phyloP scores from a whole-genome alignment of 164 flowering plant genomes.

The Tetrastigma voinierianum region DNA sequence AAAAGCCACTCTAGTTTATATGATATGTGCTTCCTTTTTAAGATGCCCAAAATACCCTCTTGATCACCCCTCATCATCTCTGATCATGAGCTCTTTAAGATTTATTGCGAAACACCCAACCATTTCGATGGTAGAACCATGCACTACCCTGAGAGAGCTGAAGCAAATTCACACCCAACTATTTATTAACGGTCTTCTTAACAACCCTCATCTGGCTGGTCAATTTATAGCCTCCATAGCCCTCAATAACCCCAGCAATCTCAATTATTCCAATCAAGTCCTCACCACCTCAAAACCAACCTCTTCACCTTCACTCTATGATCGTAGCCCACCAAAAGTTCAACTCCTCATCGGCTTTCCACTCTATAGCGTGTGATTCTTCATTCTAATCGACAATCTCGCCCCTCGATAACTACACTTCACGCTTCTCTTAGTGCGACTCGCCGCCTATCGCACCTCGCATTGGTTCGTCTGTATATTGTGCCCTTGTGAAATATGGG shows the following conservation, averaged over 20 bases:
- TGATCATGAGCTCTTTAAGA: conserved; percentile 23
- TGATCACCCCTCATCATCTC: neutral
- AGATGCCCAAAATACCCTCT: too few species aligned
- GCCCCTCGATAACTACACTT: too few species aligned
- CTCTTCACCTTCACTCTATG: conserved; percentile 48
- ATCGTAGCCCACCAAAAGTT: too few species aligned
- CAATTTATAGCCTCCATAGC: conserved; percentile 40
- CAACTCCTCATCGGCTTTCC: too few species aligned
- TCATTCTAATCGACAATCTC: too few species aligned
- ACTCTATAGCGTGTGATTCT: too few species aligned
- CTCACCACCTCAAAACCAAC: conserved; percentile 34
- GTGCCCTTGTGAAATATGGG: conserved; percentile 28
- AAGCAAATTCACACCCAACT: conserved; percentile 50
- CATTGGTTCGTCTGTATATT: conserved; percentile 36
- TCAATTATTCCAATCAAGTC: conserved; percentile 35
- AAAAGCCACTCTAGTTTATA: too few species aligned
- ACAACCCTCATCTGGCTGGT: too few species aligned
- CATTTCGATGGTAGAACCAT: conserved; percentile 26
- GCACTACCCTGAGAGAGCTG: conserved; percentile 32
- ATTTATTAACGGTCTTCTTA: conserved; percentile 27
- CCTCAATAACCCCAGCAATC: conserved; percentile 23
- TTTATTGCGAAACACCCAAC: conserved; percentile 30
- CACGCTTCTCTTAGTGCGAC: conserved; percentile 54
- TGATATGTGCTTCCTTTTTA: too few species aligned
- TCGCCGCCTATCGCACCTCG: conserved; percentile 33